Conservation (phyloP, 176 grass and related monocot genomes). For the Oryza glaberrima region DNA sequence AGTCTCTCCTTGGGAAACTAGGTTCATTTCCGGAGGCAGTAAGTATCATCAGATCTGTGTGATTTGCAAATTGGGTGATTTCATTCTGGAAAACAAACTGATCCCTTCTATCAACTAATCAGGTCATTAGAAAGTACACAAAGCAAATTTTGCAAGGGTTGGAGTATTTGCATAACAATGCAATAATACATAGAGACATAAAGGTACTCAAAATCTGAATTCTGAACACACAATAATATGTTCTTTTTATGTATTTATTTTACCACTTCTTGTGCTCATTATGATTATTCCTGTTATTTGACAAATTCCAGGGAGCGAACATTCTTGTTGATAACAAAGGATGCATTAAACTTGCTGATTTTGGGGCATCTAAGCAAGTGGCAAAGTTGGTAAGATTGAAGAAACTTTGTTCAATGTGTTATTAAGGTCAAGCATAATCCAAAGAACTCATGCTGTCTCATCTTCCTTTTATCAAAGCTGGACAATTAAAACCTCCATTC, state of each 20-base stretch:
- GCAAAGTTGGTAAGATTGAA: slow-evolving; percentile 75
- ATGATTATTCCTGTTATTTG: slow-evolving; percentile 3
- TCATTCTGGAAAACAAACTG: slow-evolving; percentile 22
- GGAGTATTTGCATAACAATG: slow-evolving; percentile 95
- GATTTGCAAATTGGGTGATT: slow-evolving; percentile 7
- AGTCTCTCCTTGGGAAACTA: slow-evolving; percentile 85
- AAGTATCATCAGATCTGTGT: slow-evolving; percentile 46
- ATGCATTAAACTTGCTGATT: slow-evolving; percentile 98
- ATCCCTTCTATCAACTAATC: slow-evolving; percentile 39
- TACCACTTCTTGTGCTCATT: neutral
- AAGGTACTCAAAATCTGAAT: slow-evolving; percentile 59
- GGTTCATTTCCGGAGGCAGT: slow-evolving; percentile 95
- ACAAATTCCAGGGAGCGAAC: slow-evolving; percentile 85
- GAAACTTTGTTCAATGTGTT: slow-evolving; percentile 9
- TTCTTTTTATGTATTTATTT: neutral
- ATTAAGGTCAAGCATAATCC: slow-evolving; percentile 7
- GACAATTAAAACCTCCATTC: neutral
- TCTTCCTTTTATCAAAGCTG: slow-evolving; percentile 5
- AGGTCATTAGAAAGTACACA: slow-evolving; percentile 98
- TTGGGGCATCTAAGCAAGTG: slow-evolving; percentile 98
- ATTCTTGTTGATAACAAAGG: slow-evolving; percentile 99
- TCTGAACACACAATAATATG: slow-evolving; percentile 12
- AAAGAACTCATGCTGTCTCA: neutral
- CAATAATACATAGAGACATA: slow-evolving; percentile 99
- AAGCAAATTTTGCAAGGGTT: slow-evolving; percentile 91